Percentiles rank a stretch among this genome's conserved stretches.
Conservation (phyloP, 2,329 filamentous ascomycete genomes). For the Alternaria postmessia region DNA sequence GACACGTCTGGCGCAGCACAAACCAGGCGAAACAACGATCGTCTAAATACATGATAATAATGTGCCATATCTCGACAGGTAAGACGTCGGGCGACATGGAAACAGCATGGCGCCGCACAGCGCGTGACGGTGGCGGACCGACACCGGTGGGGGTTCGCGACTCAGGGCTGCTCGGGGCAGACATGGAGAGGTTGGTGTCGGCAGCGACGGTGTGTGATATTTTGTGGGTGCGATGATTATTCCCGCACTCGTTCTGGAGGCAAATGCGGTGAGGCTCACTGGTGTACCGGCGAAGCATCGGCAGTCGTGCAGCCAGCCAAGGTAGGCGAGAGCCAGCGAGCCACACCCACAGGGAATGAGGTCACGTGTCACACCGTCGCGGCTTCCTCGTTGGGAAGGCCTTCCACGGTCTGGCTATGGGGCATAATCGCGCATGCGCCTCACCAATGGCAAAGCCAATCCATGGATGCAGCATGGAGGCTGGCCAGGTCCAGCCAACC, state of each 20-base stretch:
- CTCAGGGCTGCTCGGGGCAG: conserved; percentile 11
- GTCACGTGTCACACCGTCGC: conserved; percentile 5
- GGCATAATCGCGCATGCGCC: conserved; percentile 7
- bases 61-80: conserved; percentile 27
- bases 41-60: conserved; percentile 23
- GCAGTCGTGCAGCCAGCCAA: conserved; percentile 16
- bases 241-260: conserved; percentile 18
- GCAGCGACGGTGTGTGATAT: conserved; percentile 11
- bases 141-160: conserved; percentile 19
- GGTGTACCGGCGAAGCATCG: conserved; percentile 29
- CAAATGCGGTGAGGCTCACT: conserved; percentile 19
- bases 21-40: conserved; percentile 33
- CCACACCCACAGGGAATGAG: not conserved
- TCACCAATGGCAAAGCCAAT: not conserved
- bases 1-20: conserved; percentile 29
- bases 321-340: not conserved
- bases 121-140: conserved; percentile 15
- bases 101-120: conserved; percentile 8
- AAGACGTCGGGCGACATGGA: conserved; percentile 19
- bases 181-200: conserved; percentile 17
- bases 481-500: not conserved
- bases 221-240: conserved; percentile 18
- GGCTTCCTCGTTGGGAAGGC: conserved; percentile 19
- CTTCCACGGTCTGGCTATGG: conserved; percentile 13
- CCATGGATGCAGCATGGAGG: no score